phyloP scores from a whole-genome alignment of 768 basidiomycete species.

The Dictyophora rubrovolvata region DNA sequence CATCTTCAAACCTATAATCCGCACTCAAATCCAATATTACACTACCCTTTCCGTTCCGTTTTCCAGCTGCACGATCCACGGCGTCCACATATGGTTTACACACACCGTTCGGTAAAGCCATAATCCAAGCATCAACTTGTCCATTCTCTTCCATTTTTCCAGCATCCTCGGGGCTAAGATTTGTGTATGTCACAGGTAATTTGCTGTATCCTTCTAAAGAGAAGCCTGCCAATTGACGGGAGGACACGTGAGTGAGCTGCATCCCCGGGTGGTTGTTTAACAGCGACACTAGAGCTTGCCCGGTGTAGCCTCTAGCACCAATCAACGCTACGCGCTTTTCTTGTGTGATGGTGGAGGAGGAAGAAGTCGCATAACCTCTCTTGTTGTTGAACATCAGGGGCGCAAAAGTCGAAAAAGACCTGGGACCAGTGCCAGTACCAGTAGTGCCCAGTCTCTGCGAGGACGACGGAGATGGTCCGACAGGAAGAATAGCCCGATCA shows the following conservation, averaged over 20 bases:
- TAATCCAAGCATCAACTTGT: conserved; percentile 96
- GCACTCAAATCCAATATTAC: conserved; percentile 90
- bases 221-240: conserved; percentile 82
- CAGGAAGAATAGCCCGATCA: conserved; percentile 82
- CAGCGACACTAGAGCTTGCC: conserved; percentile 82
- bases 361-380: conserved; percentile 75
- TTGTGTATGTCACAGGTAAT: conserved; percentile 59
- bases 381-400: conserved; percentile 37
- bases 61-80: conserved; percentile 65
- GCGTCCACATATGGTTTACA: conserved; percentile 97
- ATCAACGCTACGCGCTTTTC: conserved; percentile 90
- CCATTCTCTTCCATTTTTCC: conserved; percentile 81
- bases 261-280: conserved; percentile 83
- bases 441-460: conserved; percentile 32
- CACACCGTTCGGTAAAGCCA: conserved; percentile 97
- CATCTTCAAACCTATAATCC: conserved; percentile 89
- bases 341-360: conserved; percentile 38
- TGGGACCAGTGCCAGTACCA: conserved; percentile 25
- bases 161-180: conserved; percentile 70
- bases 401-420: conserved; percentile 51
- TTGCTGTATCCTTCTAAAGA: conserved; percentile 78
- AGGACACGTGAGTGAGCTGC: conserved; percentile 89
- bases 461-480: conserved; percentile 61
- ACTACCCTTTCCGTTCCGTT: conserved; percentile 39
- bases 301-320: conserved; percentile 93